A percentile compares a stretch with the other conserved stretches of the same genome.
phyloP scores from a whole-genome alignment of 2,329 filamentous ascomycete species.

The Elsinoe batatas region DNA sequence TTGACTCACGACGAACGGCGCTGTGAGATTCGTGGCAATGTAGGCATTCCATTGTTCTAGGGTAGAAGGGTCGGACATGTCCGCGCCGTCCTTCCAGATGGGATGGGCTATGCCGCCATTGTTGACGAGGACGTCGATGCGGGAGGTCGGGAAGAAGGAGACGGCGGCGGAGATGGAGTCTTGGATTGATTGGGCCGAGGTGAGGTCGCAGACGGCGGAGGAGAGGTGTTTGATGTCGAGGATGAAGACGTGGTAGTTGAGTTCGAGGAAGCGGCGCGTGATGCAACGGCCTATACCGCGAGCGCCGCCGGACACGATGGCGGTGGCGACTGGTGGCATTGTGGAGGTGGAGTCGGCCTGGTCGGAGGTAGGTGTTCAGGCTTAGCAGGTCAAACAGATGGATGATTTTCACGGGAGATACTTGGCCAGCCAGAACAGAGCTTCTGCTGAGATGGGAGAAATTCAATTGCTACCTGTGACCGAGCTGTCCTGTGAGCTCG shows the following conservation, averaged over 20 bases:
- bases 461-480: background rate
- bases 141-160: constrained; percentile 23
- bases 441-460: no score
- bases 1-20: constrained; percentile 23
- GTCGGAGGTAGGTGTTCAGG: background rate
- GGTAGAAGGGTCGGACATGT: constrained; percentile 26
- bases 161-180: constrained; percentile 24
- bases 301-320: constrained; percentile 25
- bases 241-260: constrained; percentile 31
- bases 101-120: constrained; percentile 30
- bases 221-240: constrained; percentile 26
- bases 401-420: background rate
- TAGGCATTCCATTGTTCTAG: constrained; percentile 30
- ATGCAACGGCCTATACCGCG: constrained; percentile 28
- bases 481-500: background rate
- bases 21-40: constrained; percentile 32
- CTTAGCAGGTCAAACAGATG: background rate
- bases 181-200: constrained; percentile 25
- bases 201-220: constrained; percentile 25
- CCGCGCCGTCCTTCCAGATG: constrained; percentile 24
- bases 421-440: background rate
- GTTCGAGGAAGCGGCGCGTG: constrained; percentile 27
- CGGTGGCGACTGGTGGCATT: constrained; percentile 4
- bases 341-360: background rate
- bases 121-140: constrained; percentile 33